Conservation (phyloP, 2,329 filamentous ascomycete genomes). For the Fusarium annulatum region DNA sequence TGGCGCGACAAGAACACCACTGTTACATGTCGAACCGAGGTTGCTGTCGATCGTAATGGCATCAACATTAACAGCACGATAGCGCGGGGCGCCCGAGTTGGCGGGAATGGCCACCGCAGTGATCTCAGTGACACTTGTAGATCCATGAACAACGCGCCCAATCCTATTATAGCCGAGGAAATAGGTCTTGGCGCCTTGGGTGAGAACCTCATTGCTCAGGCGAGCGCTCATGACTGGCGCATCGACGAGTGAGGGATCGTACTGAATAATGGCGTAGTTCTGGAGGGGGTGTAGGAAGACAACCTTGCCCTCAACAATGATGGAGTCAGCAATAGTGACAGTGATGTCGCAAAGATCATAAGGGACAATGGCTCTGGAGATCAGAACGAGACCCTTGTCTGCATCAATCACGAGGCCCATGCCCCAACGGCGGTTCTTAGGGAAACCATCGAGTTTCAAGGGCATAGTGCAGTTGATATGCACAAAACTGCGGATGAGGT, state of each 20-base stretch:
- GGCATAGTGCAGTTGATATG: slow-evolving; percentile 94
- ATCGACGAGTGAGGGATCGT: slow-evolving; percentile 92
- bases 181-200: slow-evolving; percentile 92
- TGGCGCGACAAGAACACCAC: slow-evolving; percentile 88
- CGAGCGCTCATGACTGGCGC: slow-evolving; percentile 91
- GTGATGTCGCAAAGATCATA: slow-evolving; percentile 98
- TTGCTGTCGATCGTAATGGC: slow-evolving; percentile 97
- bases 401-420: slow-evolving; percentile 98
- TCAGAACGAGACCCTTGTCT: slow-evolving; percentile 92
- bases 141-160: slow-evolving; percentile 89
- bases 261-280: slow-evolving; percentile 96
- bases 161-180: slow-evolving; percentile 99
- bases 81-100: slow-evolving; percentile 89
- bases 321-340: slow-evolving; percentile 95
- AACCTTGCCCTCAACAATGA: slow-evolving; percentile 93
- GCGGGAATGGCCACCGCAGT: slow-evolving; percentile 97
- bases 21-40: slow-evolving; percentile 90
- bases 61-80: slow-evolving; percentile 94
- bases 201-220: slow-evolving; percentile 83
- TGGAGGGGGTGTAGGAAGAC: slow-evolving; percentile 96
- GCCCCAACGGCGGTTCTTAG: slow-evolving; percentile 91
- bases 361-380: slow-evolving; percentile 92
- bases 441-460: slow-evolving; percentile 97
- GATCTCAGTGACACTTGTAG: slow-evolving; percentile 96
- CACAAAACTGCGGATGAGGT: slow-evolving; percentile 94